Evolutionary conservation across 306 rosid species (phyloP).

Genomic region (Prunus dulcis): DNA sequence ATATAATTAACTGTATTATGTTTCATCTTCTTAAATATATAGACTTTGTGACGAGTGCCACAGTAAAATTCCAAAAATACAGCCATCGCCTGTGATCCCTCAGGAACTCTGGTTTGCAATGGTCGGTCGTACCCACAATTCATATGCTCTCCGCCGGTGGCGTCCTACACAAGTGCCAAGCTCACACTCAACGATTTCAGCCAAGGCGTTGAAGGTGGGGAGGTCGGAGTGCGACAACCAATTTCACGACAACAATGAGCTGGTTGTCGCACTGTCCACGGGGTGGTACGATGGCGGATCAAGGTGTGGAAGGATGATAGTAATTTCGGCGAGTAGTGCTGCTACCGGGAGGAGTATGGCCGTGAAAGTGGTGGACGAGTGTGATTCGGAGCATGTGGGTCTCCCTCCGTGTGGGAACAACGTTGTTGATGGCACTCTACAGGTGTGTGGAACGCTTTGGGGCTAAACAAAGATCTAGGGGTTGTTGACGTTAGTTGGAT

Average conservation of each 20-base stretch:
- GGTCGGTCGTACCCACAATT: slow-evolving; percentile 11
- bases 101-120: slow-evolving; percentile 9
- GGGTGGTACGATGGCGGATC: slow-evolving; percentile 45
- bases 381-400: neutral
- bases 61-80: neutral
- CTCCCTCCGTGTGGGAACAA: neutral
- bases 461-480: neutral
- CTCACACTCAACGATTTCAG: slow-evolving; percentile 43
- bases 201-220: slow-evolving; percentile 43
- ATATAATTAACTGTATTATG: no score
- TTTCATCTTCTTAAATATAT: no score
- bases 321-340: neutral
- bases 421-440: neutral
- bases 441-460: neutral
- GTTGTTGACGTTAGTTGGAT: neutral
- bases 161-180: slow-evolving; percentile 28
- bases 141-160: slow-evolving; percentile 31
- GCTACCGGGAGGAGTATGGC: neutral
- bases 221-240: slow-evolving; percentile 31
- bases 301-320: slow-evolving; percentile 27
- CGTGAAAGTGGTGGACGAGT: neutral
- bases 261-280: slow-evolving; percentile 44
- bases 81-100: neutral
- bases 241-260: slow-evolving; percentile 26
- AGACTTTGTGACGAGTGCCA: neutral